Base-by-base conservation (phyloP, 2,329 filamentous ascomycete species). In the Paradendryphiella salina region DNA sequence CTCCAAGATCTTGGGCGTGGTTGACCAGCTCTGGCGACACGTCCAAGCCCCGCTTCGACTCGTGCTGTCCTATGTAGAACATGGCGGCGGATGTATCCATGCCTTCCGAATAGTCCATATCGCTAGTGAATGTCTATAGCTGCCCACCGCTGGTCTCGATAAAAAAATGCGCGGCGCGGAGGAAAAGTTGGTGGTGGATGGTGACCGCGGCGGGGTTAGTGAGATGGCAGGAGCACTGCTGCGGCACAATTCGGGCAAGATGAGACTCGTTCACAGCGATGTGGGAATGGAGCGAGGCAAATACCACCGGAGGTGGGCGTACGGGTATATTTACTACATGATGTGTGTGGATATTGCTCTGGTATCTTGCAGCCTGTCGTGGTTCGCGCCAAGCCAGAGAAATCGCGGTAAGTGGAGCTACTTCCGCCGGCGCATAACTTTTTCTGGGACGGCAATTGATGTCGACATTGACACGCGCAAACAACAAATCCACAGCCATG, bases 51-150 rank as follows among this genome's bases (percentile, higher is more conserved):
- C 87, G 79, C 43, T 77, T 77, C 5, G 85, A 85, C 67, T 90
- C 86, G 74, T 92, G 88, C 57, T 90, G 86, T 50, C 88, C 87
- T 60, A 91, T 79, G 64, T 86, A 88, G 67, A 90, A 89, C 9
- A 77, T 73, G 18, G 81, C 78, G 29, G 73, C 58, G 13, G 60
- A 50, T 5, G 76, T 73, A 46, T 71, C 72, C 64, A 64, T 66
- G 59, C 56, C 63, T 44, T 61, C 54, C 1, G 60, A 61, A 21
- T 69, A 69, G 38, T 70, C 65, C 69, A 73, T 71, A 46, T 33
- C 46, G 41, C 40, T 14, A 42, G 26, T n/a, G 7, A 3, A 2
- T 40, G 11, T 29, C n/a, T 13, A 28, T 9, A 17, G 9, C 9
- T 15, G 13, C 10, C 10, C 14, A 10, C 11, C 38, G 32, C 17